Conservation (phyloP, 371 early-diverging fungal species). For the Mucor saturninus region DNA sequence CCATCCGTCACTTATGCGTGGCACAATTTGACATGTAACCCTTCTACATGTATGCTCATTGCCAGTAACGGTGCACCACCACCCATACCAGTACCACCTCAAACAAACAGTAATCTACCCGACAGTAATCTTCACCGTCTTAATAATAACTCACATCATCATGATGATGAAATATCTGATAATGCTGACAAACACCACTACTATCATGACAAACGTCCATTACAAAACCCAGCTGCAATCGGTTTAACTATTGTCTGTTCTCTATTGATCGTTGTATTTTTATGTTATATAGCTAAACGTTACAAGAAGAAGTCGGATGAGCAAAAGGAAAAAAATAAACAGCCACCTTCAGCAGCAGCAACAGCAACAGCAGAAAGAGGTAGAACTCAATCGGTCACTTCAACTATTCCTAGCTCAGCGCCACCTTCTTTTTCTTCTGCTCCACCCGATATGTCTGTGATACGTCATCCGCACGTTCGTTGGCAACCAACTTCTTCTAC, state of each 20-base stretch:
- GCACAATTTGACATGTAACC: slow-evolving; percentile 49
- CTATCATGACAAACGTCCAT: slow-evolving; percentile 15
- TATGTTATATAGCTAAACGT: slow-evolving; percentile 22
- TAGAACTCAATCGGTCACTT: neutral
- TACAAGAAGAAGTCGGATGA: slow-evolving; percentile 15
- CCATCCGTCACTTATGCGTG: slow-evolving; percentile 36
- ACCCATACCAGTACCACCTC: slow-evolving; percentile 24
- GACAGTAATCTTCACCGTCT: neutral
- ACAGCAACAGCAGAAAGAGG: neutral
- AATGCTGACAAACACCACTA: slow-evolving; percentile 4
- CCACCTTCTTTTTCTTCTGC: slow-evolving; percentile 46
- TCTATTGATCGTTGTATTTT: slow-evolving; percentile 26
- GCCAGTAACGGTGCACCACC: slow-evolving; percentile 21
- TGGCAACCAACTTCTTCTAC: slow-evolving; percentile 8
- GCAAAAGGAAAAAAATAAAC: neutral
- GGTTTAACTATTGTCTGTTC: slow-evolving; percentile 33
- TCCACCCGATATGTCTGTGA: slow-evolving; percentile 22
- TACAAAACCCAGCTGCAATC: slow-evolving; percentile 34
- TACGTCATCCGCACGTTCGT: slow-evolving; percentile 6
- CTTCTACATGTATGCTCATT: slow-evolving; percentile 34
- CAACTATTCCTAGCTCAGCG: slow-evolving; percentile 32
- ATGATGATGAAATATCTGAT: slow-evolving; percentile 1
- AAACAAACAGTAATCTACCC: neutral
- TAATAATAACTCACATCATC: neutral
- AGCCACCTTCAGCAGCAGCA: neutral